Conservation (phyloP, 1,284 basidiomycete species). For the Trichosporon faecale region DNA sequence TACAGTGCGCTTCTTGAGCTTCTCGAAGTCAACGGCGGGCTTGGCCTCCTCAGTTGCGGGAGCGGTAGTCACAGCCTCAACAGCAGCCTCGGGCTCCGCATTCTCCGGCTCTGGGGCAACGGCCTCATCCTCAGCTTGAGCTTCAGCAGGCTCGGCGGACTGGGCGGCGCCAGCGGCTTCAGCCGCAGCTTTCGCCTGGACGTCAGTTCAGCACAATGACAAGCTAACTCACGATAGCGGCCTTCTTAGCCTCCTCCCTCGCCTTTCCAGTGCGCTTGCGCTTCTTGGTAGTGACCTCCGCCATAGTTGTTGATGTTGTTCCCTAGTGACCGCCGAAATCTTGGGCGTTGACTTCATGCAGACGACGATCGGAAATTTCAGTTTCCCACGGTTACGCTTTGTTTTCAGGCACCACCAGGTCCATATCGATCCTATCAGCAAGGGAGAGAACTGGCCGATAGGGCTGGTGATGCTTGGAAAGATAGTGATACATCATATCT, state of each 20-base stretch:
- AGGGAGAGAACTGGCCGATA: no score
- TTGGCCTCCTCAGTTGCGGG: slow-evolving; percentile 1
- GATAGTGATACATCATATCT: neutral
- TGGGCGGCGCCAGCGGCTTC: neutral
- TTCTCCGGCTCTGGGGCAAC: slow-evolving; percentile 15
- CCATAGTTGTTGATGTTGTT: slow-evolving; percentile 14
- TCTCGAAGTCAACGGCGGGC: slow-evolving; percentile 30
- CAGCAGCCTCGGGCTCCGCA: slow-evolving; percentile 9
- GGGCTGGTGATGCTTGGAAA: no score
- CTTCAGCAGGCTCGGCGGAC: neutral
- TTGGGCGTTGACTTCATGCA: no score
- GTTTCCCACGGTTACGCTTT: slow-evolving; percentile 18
- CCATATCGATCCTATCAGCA: neutral
- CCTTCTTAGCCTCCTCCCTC: slow-evolving; percentile 43
- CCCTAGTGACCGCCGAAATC: neutral
- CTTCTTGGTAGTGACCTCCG: slow-evolving; percentile 35
- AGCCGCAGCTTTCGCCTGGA: slow-evolving; percentile 21
- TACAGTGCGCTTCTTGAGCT: slow-evolving; percentile 40
- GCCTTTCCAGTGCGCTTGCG: slow-evolving; percentile 49
- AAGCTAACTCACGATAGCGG: slow-evolving; percentile 35
- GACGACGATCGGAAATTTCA: slow-evolving; percentile 17
- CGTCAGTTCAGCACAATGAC: neutral
- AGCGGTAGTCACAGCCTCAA: neutral
- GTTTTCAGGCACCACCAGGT: neutral
- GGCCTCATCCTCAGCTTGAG: neutral